Conservation (phyloP, 1,284 basidiomycete species). For the Mycosarcoma maydis region DNA sequence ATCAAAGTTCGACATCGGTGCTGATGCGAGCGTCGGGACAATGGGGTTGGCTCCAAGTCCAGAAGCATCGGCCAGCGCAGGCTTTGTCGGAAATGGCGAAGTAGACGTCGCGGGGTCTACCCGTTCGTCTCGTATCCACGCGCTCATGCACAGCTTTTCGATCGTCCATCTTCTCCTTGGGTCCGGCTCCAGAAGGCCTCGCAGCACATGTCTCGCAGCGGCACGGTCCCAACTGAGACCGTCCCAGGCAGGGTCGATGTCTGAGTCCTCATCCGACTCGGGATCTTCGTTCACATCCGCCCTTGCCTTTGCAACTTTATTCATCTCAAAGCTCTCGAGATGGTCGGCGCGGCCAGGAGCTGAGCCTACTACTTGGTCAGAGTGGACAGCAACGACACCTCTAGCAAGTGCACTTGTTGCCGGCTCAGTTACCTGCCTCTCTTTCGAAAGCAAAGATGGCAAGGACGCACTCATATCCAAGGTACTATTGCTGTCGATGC, state of each 20-base stretch:
- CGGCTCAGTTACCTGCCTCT: constrained; percentile 27
- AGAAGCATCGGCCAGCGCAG: not conserved
- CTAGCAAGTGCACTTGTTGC: constrained; percentile 1
- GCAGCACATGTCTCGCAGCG: constrained; percentile 47
- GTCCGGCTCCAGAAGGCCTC: constrained; percentile 54
- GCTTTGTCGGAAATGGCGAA: not conserved
- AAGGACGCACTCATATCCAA: constrained; percentile 51
- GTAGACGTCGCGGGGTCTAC: constrained; percentile 1
- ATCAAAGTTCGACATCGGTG: constrained; percentile 11
- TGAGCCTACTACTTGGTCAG: constrained; percentile 46
- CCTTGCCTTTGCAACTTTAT: constrained; percentile 40
- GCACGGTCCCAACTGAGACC: constrained; percentile 54
- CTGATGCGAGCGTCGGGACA: not conserved
- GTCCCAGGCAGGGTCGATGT: constrained; percentile 48
- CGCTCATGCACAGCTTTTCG: constrained; percentile 27
- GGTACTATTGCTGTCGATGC: constrained; percentile 5
- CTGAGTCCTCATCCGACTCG: constrained; percentile 52
- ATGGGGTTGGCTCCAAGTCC: constrained; percentile 1
- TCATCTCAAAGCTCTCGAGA: constrained; percentile 44
- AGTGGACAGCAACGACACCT: constrained; percentile 21
- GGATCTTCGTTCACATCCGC: constrained; percentile 50
- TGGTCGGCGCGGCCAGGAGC: constrained; percentile 43
- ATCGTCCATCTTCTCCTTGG: constrained; percentile 58
- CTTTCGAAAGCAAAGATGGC: constrained; percentile 32
- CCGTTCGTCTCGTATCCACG: constrained; percentile 38